Evolutionary conservation across 345 rosid species (phyloP).

Genomic region (Salix dunnii): DNA sequence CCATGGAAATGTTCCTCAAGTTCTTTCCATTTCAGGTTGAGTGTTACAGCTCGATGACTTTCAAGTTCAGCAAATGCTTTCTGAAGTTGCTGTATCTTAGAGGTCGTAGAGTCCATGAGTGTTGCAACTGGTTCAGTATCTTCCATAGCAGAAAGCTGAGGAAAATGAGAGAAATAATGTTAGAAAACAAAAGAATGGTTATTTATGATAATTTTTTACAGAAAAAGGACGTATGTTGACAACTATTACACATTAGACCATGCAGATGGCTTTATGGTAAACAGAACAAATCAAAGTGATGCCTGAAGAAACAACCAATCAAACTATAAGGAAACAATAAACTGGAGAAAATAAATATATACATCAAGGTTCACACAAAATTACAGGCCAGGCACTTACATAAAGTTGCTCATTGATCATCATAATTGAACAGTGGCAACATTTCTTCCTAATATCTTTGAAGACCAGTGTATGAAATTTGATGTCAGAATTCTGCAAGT

Average conservation of each 20-base stretch:
- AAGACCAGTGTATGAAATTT: neutral
- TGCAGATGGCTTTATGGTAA: neutral
- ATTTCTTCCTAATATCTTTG: neutral
- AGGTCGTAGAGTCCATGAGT: constrained; percentile 75
- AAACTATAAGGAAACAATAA: neutral
- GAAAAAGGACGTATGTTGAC: neutral
- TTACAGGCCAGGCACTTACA: neutral
- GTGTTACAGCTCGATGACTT: constrained; percentile 81
- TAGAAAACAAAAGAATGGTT: neutral
- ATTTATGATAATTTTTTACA: neutral
- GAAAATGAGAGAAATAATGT: neutral
- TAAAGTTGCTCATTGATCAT: neutral
- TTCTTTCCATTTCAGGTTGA: constrained; percentile 93
- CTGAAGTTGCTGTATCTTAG: constrained; percentile 97
- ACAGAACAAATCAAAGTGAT: neutral
- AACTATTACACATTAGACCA: neutral
- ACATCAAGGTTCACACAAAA: neutral
- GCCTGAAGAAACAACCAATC: neutral
- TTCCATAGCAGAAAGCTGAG: constrained; percentile 62
- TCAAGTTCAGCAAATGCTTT: constrained; percentile 98
- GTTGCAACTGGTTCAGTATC: constrained; percentile 60
- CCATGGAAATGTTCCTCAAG: constrained; percentile 98
- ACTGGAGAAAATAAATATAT: neutral
- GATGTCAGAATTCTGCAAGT: neutral
- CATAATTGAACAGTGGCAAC: neutral